Conservation (phyloP, 2,329 filamentous ascomycete species). For the Tolypocladium album region DNA sequence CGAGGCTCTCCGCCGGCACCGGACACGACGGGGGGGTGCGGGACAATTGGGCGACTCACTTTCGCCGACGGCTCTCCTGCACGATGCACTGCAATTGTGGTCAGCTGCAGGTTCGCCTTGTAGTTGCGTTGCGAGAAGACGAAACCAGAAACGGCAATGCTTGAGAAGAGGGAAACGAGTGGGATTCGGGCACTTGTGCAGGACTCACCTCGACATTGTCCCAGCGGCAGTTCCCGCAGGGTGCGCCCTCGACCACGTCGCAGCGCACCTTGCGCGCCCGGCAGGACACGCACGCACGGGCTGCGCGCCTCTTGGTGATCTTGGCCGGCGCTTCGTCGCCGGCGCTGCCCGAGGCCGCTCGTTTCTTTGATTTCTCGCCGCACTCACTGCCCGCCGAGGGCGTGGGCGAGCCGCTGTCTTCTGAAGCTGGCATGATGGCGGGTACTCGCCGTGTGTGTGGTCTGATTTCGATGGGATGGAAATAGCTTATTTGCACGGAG, state of each 20-base stretch:
- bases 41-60: constrained; percentile 43
- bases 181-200: not conserved
- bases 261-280: constrained; percentile 84
- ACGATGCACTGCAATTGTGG: constrained; percentile 44
- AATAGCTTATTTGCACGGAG: too few species aligned
- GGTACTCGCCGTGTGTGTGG: not conserved
- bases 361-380: constrained; percentile 19
- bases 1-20: not conserved
- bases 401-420: constrained; percentile 16
- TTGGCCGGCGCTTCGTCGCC: constrained; percentile 27
- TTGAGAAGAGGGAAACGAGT: not conserved
- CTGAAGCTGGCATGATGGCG: constrained; percentile 10
- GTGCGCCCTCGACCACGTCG: constrained; percentile 81
- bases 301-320: constrained; percentile 69
- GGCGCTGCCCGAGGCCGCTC: constrained; percentile 17
- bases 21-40: not conserved
- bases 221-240: constrained; percentile 78
- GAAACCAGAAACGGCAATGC: not conserved
- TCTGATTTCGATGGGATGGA: not conserved
- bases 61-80: constrained; percentile 74
- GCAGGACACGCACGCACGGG: constrained; percentile 82
- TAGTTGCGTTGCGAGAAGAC: not conserved
- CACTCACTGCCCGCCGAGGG: constrained; percentile 14
- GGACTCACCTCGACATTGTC: constrained; percentile 54
- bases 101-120: not conserved